Conservation (phyloP, 345 rosid genomes). For the Luvunga scandens region DNA sequence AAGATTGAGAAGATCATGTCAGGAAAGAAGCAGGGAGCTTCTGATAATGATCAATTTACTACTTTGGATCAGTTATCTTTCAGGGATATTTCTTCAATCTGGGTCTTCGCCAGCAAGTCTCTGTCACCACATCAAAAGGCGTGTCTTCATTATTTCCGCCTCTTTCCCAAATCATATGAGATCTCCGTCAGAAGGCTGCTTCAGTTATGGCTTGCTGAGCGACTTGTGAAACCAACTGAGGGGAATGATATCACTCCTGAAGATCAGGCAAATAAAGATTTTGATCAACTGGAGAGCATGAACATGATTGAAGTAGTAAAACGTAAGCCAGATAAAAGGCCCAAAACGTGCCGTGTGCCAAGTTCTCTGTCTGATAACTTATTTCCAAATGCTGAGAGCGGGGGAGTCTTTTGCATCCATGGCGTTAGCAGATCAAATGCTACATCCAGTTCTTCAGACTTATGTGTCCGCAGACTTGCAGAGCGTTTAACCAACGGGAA, state of each 20-base stretch:
- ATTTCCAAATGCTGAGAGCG: background rate
- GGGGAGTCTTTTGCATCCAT: conserved; percentile 18
- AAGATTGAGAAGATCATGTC: background rate
- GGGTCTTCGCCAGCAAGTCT: conserved; percentile 15
- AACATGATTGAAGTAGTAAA: conserved; percentile 26
- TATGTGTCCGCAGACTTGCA: conserved; percentile 21
- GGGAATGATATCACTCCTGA: background rate
- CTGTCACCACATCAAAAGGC: conserved; percentile 13
- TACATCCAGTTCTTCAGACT: background rate
- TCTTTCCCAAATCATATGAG: conserved; percentile 31
- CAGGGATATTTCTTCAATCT: background rate
- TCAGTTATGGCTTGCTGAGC: conserved; percentile 41
- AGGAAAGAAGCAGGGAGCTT: background rate
- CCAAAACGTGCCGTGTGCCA: conserved; percentile 24
- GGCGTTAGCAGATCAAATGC: background rate
- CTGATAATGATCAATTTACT: conserved; percentile 1
- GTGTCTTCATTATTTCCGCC: conserved; percentile 33
- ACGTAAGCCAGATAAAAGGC: conserved; percentile 32
- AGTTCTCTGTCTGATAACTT: conserved; percentile 13
- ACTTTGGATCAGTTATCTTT: background rate
- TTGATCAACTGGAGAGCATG: conserved; percentile 16
- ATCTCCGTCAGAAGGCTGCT: conserved; percentile 36
- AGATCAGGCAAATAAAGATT: conserved; percentile 7
- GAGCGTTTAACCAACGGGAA: conserved; percentile 1
- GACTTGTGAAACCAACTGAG: background rate